Evolutionary conservation across 441 rosid genomes (phyloP).

Genomic region (Arabidopsis lyrata): DNA sequence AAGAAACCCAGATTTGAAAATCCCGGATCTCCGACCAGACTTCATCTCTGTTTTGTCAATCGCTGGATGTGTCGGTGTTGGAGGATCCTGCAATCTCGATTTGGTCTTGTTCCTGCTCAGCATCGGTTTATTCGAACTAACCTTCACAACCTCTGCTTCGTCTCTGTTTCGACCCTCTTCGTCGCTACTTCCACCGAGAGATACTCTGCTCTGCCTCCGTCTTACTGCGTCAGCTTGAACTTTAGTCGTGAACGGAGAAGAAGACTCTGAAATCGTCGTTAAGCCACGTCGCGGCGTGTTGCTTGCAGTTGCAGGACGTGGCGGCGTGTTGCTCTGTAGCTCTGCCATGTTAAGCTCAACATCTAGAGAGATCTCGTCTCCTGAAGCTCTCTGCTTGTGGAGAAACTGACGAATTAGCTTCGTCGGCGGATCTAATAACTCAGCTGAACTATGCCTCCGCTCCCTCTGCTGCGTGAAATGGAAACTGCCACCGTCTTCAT

Average conservation of each 20-base stretch:
- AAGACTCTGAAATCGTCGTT: slow-evolving; percentile 48
- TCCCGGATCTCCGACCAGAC: slow-evolving; percentile 50
- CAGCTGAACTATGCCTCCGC: slow-evolving; percentile 37
- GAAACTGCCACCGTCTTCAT: slow-evolving; percentile 45
- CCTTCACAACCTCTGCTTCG: slow-evolving; percentile 47
- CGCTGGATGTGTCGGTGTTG: slow-evolving; percentile 47
- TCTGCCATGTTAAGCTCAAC: slow-evolving; percentile 58
- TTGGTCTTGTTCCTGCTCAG: slow-evolving; percentile 48
- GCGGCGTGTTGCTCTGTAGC: slow-evolving; percentile 40
- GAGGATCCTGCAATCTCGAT: slow-evolving; percentile 59
- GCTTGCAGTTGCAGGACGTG: no score
- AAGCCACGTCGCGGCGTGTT: slow-evolving; percentile 23
- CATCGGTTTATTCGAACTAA: slow-evolving; percentile 45
- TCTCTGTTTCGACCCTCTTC: slow-evolving; percentile 36
- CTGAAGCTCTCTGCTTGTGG: slow-evolving; percentile 62
- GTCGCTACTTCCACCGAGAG: slow-evolving; percentile 39
- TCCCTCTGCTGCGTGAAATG: slow-evolving; percentile 44
- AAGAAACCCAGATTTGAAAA: slow-evolving; percentile 53
- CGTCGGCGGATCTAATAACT: slow-evolving; percentile 60
- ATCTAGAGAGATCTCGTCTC: slow-evolving; percentile 68
- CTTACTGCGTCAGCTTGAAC: slow-evolving; percentile 43
- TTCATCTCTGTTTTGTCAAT: slow-evolving; percentile 44
- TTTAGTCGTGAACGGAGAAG: slow-evolving; percentile 39
- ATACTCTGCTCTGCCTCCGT: slow-evolving; percentile 44
- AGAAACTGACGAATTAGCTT: slow-evolving; percentile 61